Percentiles rank a stretch among this genome's conserved stretches.
These are phyloP conservation scores for Cryptosporidium sp. DNA, from an alignment of 169 alveolate genomes.

Conservation along the genomic window DNA sequence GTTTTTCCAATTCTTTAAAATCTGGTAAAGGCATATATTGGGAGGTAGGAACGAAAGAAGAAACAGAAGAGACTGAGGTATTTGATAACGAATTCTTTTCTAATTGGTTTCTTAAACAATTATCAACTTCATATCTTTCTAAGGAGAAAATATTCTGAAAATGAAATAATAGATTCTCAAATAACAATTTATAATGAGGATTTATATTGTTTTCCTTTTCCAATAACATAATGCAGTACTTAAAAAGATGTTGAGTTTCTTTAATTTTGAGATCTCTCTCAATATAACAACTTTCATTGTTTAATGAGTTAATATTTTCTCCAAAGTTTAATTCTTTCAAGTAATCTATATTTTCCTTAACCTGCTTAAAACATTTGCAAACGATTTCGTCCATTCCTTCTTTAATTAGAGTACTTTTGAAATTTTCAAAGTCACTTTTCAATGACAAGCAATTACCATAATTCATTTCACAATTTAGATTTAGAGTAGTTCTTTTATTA, in stretches of 20 bases:
- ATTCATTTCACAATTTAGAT: slow-evolving; percentile 16
- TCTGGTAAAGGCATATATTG: background rate
- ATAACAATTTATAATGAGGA: slow-evolving; percentile 37
- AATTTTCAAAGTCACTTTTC: slow-evolving; percentile 15
- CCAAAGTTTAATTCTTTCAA: background rate
- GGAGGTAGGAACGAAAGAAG: background rate
- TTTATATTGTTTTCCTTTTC: slow-evolving; percentile 24
- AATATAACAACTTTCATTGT: slow-evolving; percentile 29
- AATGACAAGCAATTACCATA: slow-evolving; percentile 15
- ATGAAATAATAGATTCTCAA: slow-evolving; percentile 41
- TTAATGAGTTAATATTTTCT: slow-evolving; percentile 37
- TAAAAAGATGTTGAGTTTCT: slow-evolving; percentile 61
- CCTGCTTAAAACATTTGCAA: slow-evolving; percentile 37
- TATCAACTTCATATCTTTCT: background rate
- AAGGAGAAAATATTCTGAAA: slow-evolving; percentile 34
- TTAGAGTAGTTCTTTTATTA: background rate
- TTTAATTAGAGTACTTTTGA: slow-evolving; percentile 22
- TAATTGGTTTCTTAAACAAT: background rate
- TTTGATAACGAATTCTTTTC: background rate
- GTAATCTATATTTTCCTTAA: slow-evolving; percentile 42
- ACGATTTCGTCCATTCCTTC: slow-evolving; percentile 53
- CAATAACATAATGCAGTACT: slow-evolving; percentile 38
- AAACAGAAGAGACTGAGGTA: slow-evolving; percentile 14
- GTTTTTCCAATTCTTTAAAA: slow-evolving; percentile 24
- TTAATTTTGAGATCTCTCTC: slow-evolving; percentile 42